Conservation (phyloP, 768 basidiomycete species). For the Naematelia aurantialba region DNA sequence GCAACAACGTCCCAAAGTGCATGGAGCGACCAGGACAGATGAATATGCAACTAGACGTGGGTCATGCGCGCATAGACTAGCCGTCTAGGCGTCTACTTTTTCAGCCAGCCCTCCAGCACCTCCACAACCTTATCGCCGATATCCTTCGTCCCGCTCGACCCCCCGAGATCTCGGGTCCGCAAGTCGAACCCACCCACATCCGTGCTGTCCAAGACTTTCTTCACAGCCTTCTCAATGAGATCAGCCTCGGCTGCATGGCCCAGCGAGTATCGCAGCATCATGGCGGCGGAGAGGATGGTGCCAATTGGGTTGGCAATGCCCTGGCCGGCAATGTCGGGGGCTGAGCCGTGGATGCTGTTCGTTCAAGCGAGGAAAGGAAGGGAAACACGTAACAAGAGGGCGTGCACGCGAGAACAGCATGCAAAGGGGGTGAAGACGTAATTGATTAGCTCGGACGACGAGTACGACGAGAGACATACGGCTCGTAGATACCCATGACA, state of each 20-base stretch:
- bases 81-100: no score
- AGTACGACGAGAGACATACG: no score
- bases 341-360: slow-evolving; percentile 74
- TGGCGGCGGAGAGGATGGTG: slow-evolving; percentile 87
- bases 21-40: no score
- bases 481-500: slow-evolving; percentile 87
- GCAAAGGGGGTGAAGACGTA: no score
- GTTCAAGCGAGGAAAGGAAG: not conserved
- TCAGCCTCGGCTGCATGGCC: slow-evolving; percentile 78
- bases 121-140: slow-evolving; percentile 81
- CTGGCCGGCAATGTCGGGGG: slow-evolving; percentile 90
- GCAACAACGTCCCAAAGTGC: no score
- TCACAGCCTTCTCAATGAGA: slow-evolving; percentile 84
- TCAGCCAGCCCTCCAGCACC: slow-evolving; percentile 60
- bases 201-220: slow-evolving; percentile 73
- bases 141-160: slow-evolving; percentile 67
- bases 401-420: no score
- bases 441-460: no score
- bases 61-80: no score
- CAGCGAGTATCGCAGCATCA: slow-evolving; percentile 92
- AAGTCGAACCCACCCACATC: slow-evolving; percentile 69
- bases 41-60: no score
- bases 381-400: not conserved
- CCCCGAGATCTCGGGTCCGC: slow-evolving; percentile 84
- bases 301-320: slow-evolving; percentile 93